Evolutionary conservation across 495 filamentous ascomycete genomes (phyloP).

Genomic region (Lasiosphaeria ovina): DNA sequence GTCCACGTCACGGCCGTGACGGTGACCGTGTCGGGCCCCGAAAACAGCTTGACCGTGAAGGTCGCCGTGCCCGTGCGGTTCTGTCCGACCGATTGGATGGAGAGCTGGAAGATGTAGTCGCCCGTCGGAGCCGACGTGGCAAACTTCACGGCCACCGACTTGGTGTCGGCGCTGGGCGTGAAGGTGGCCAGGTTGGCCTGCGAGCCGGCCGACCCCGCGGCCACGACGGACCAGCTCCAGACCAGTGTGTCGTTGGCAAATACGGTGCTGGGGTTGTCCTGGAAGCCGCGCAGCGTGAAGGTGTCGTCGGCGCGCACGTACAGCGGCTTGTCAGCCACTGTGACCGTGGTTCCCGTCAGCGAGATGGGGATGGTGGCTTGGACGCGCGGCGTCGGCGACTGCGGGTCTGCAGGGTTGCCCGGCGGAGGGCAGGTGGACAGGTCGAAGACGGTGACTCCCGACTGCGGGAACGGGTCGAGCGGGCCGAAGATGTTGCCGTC

Average conservation of each 20-base stretch:
- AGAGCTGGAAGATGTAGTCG: conserved; percentile 19
- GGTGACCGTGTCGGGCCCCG: conserved; percentile 15
- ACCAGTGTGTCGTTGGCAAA: conserved; percentile 12
- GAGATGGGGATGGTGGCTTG: conserved; percentile 17
- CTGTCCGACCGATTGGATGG: conserved; percentile 14
- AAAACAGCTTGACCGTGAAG: conserved; percentile 18
- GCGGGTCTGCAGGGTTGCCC: neutral
- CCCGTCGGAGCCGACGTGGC: conserved; percentile 13
- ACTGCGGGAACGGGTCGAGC: conserved; percentile 23
- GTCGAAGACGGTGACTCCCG: conserved; percentile 18
- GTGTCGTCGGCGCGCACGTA: conserved; percentile 19
- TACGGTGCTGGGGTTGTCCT: conserved; percentile 14
- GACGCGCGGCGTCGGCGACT: conserved; percentile 8
- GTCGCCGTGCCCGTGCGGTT: conserved; percentile 15
- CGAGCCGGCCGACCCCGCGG: conserved; percentile 14
- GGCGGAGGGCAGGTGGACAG: conserved; percentile 13
- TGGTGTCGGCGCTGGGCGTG: conserved; percentile 12
- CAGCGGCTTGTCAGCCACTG: conserved; percentile 6
- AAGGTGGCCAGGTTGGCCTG: conserved; percentile 20
- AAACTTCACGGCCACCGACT: conserved; percentile 13
- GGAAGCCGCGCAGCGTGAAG: conserved; percentile 18
- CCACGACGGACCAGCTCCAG: conserved; percentile 18
- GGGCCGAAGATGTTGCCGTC: conserved; percentile 22
- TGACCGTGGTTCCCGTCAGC: neutral
- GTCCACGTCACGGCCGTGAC: conserved; percentile 20